Percentiles rank a stretch among this genome's conserved stretches.
Evolutionary conservation across 306 rosid genomes (phyloP).

Genomic region (Dicorynia guianensis): DNA sequence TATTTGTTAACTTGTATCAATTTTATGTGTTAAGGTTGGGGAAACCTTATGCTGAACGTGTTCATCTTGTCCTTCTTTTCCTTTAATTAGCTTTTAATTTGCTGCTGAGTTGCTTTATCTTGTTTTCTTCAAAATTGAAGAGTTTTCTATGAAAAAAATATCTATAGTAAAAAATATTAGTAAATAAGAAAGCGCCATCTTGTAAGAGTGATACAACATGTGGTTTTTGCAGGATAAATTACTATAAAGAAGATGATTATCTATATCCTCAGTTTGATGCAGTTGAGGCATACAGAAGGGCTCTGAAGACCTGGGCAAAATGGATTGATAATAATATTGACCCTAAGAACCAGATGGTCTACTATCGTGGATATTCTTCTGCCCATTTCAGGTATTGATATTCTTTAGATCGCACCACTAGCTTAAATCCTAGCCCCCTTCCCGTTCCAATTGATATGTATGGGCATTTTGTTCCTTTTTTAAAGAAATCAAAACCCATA

Average conservation of each 20-base stretch:
- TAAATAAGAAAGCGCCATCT: neutral
- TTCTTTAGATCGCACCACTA: slow-evolving; percentile 8
- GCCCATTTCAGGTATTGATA: slow-evolving; percentile 86
- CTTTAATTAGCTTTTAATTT: slow-evolving; percentile 1
- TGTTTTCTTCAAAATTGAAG: slow-evolving; percentile 24
- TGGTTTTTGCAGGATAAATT: slow-evolving; percentile 75
- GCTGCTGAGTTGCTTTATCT: slow-evolving; percentile 18
- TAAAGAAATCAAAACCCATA: neutral
- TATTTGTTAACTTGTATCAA: neutral
- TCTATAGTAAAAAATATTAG: neutral
- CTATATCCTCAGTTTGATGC: slow-evolving; percentile 81
- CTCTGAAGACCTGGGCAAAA: slow-evolving; percentile 83
- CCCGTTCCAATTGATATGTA: slow-evolving; percentile 21
- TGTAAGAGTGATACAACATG: slow-evolving; percentile 20
- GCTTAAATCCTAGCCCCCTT: slow-evolving; percentile 18
- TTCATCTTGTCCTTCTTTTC: neutral
- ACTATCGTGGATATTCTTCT: slow-evolving; percentile 93
- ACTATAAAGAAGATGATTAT: slow-evolving; percentile 81
- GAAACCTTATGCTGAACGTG: neutral
- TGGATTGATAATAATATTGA: slow-evolving; percentile 81
- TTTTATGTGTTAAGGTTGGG: slow-evolving; percentile 1
- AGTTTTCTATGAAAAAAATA: slow-evolving; percentile 10
- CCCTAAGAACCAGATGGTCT: slow-evolving; percentile 73
- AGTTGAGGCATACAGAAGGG: slow-evolving; percentile 81
- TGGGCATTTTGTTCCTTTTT: neutral